Evolutionary conservation across 1,139 yeast species (phyloP).

Genomic region (Lodderomyces orthopsilosis): DNA sequence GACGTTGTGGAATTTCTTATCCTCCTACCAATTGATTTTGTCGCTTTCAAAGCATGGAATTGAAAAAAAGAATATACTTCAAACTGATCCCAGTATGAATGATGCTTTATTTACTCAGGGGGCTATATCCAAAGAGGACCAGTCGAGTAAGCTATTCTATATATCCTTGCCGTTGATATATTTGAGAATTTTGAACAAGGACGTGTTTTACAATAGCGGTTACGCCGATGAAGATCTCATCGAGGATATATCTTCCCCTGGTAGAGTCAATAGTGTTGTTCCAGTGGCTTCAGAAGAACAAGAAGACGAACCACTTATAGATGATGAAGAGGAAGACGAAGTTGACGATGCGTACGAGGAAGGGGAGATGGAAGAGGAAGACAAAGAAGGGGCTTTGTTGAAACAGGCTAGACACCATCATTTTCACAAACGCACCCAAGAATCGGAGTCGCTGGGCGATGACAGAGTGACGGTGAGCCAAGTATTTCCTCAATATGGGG

Average conservation of each 20-base stretch:
- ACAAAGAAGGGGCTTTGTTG: neutral
- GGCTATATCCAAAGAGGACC: constrained; percentile 22
- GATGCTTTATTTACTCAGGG: constrained; percentile 18
- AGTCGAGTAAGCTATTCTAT: constrained; percentile 25
- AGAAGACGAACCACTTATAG: constrained; percentile 8
- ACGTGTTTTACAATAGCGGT: constrained; percentile 9
- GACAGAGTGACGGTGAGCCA: constrained; percentile 36
- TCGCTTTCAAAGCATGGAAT: constrained; percentile 25
- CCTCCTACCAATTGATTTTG: constrained; percentile 40
- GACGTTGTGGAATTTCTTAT: constrained; percentile 39
- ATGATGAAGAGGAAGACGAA: constrained; percentile 10
- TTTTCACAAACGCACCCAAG: constrained; percentile 5
- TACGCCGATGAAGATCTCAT: constrained; percentile 9
- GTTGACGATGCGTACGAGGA: constrained; percentile 8
- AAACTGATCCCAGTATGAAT: constrained; percentile 24
- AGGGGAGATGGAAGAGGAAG: neutral
- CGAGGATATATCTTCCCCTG: constrained; percentile 1
- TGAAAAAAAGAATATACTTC: constrained; percentile 20
- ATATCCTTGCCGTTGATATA: constrained; percentile 23
- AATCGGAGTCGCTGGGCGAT: constrained; percentile 8
- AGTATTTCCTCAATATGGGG: constrained; percentile 43
- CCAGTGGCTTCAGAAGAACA: constrained; percentile 8
- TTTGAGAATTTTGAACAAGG: constrained; percentile 15
- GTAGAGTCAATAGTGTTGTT: neutral
- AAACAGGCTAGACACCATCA: constrained; percentile 5